These are phyloP conservation scores for Lizonia empirigonia DNA, from an alignment of 2,329 filamentous ascomycete species.

Conservation along the genomic window DNA sequence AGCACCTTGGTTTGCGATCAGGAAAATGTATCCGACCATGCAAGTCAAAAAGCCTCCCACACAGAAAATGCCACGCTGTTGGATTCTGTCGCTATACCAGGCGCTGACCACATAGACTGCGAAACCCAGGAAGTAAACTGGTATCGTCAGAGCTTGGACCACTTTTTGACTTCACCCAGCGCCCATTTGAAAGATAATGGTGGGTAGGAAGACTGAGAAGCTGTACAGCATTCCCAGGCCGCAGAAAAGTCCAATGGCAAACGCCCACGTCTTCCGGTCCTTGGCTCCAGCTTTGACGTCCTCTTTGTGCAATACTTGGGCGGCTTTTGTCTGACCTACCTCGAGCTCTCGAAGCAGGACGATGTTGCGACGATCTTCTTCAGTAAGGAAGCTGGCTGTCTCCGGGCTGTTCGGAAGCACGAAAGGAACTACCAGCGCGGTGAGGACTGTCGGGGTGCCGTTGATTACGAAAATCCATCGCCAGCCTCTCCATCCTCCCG, in stretches of 20 bases:
- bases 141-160: conserved; percentile 41
- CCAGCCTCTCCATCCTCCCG: conserved; percentile 33
- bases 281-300: conserved; percentile 56
- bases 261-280: conserved; percentile 40
- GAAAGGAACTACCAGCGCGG: conserved; percentile 56
- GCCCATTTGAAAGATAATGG: conserved; percentile 37
- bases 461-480: conserved; percentile 43
- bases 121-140: conserved; percentile 38
- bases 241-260: conserved; percentile 54
- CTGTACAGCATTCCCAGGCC: conserved; percentile 34
- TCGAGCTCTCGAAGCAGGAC: conserved; percentile 46
- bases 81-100: conserved; percentile 33
- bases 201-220: conserved; percentile 37
- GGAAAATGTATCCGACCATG: conserved; percentile 57
- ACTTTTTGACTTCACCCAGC: conserved; percentile 30
- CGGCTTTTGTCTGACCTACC: conserved; percentile 50
- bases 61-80: conserved; percentile 37
- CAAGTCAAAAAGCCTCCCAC: conserved; percentile 43
- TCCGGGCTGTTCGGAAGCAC: conserved; percentile 56
- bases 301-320: conserved; percentile 53
- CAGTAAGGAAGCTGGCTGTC: conserved; percentile 41
- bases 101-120: conserved; percentile 31
- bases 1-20: conserved; percentile 25
- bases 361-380: conserved; percentile 32
- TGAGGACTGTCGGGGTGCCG: conserved; percentile 35